phyloP scores from a whole-genome alignment of 2,329 filamentous ascomycete species.

The Didymella sp. region DNA sequence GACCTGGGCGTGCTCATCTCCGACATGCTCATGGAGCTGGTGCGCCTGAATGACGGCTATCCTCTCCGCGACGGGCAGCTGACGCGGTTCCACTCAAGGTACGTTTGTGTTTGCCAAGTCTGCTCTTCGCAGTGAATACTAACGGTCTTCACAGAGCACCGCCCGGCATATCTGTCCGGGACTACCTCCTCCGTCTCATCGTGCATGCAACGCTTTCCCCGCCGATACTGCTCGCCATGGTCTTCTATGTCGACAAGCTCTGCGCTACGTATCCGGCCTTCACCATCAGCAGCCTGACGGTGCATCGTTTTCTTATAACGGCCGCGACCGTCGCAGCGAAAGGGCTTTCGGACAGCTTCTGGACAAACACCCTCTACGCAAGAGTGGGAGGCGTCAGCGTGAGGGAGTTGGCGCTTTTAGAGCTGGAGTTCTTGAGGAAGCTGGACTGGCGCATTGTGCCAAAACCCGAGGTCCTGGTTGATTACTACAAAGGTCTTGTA shows the following conservation, averaged over 20 bases:
- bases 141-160: slow-evolving; percentile 61
- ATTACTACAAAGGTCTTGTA: slow-evolving; percentile 90
- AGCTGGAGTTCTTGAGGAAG: slow-evolving; percentile 89
- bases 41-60: slow-evolving; percentile 87
- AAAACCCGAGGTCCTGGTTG: slow-evolving; percentile 88
- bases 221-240: slow-evolving; percentile 95
- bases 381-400: slow-evolving; percentile 91
- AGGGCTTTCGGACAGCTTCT: slow-evolving; percentile 94
- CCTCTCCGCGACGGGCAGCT: slow-evolving; percentile 85
- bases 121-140: slow-evolving; percentile 2
- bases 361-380: slow-evolving; percentile 97
- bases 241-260: slow-evolving; percentile 96
- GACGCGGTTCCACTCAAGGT: slow-evolving; percentile 95
- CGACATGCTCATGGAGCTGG: slow-evolving; percentile 94
- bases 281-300: slow-evolving; percentile 93
- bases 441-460: slow-evolving; percentile 98
- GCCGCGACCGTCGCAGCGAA: slow-evolving; percentile 96
- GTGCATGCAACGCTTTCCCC: slow-evolving; percentile 93
- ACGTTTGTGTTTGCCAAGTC: slow-evolving; percentile 35
- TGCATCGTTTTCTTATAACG: slow-evolving; percentile 96
- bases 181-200: slow-evolving; percentile 91
- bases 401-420: slow-evolving; percentile 85
- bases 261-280: slow-evolving; percentile 93
- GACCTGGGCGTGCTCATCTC: slow-evolving; percentile 91
- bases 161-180: slow-evolving; percentile 90